A percentile compares a stretch with the other conserved stretches of the same genome.
Conservation (phyloP, 805 yeast genomes). For the Candida nemodendra region DNA sequence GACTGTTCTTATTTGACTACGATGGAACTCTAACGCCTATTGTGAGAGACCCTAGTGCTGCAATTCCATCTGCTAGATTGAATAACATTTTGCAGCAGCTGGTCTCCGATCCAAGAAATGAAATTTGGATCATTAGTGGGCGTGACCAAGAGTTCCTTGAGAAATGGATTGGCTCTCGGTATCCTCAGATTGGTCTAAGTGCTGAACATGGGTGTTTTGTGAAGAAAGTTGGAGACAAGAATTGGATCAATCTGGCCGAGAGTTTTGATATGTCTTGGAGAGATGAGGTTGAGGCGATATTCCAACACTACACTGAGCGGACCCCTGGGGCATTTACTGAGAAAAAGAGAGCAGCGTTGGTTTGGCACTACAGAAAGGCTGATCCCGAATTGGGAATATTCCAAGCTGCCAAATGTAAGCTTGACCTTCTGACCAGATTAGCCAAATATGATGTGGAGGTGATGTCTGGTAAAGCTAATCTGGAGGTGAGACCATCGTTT, state of each 20-base stretch:
- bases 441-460: constrained; percentile 81
- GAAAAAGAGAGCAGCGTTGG: constrained; percentile 85
- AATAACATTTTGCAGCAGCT: constrained; percentile 57
- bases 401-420: constrained; percentile 74
- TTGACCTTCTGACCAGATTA: constrained; percentile 59
- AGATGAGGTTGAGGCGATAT: constrained; percentile 69
- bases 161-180: constrained; percentile 75
- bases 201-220: constrained; percentile 98
- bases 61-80: constrained; percentile 82
- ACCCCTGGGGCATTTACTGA: constrained; percentile 92
- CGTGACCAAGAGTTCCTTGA: constrained; percentile 89
- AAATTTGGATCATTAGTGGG: constrained; percentile 94
- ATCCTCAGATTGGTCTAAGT: constrained; percentile 69
- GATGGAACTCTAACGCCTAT: constrained; percentile 98
- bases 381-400: constrained; percentile 91
- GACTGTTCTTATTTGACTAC: constrained; percentile 89
- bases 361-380: constrained; percentile 96
- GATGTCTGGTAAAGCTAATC: constrained; percentile 95
- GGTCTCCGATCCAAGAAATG: constrained; percentile 73
- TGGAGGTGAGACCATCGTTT: constrained; percentile 94
- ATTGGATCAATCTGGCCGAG: constrained; percentile 86
- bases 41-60: constrained; percentile 97
- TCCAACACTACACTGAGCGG: constrained; percentile 72
- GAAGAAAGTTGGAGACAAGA: constrained; percentile 59
- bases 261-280: constrained; percentile 94